Percentiles rank a stretch among this genome's conserved stretches.
phyloP scores from a whole-genome alignment of 2,329 filamentous ascomycete species.

The Pestalotiopsis fici region DNA sequence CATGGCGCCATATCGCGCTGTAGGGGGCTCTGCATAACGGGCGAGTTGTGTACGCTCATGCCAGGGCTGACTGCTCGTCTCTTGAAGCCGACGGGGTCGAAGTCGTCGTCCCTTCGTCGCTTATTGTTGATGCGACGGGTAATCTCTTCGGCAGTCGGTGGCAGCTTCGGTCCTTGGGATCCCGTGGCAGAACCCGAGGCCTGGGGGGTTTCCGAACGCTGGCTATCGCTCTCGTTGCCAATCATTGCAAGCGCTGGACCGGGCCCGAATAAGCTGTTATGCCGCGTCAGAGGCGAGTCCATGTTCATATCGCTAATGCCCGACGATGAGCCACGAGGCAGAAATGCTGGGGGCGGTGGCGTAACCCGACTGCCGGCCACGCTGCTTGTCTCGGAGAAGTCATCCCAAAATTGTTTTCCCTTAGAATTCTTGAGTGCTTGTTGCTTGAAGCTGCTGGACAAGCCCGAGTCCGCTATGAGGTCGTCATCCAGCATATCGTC shows the following conservation, averaged over 20 bases:
- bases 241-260: constrained; percentile 35
- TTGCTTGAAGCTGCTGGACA: constrained; percentile 72
- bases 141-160: constrained; percentile 71
- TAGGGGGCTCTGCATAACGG: constrained; percentile 81
- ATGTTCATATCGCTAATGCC: constrained; percentile 69
- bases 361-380: constrained; percentile 42
- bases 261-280: constrained; percentile 30
- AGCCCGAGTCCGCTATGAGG: constrained; percentile 59
- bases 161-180: constrained; percentile 35
- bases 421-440: constrained; percentile 73
- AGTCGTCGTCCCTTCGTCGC: constrained; percentile 86
- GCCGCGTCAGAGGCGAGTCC: constrained; percentile 61
- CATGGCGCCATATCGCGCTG: constrained; percentile 71
- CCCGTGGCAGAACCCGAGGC: constrained; percentile 28
- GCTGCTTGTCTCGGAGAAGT: constrained; percentile 69
- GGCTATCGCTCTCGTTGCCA: constrained; percentile 24
- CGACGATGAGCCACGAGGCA: constrained; percentile 60
- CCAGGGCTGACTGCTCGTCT: constrained; percentile 88
- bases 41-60: constrained; percentile 88
- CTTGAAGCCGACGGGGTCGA: constrained; percentile 87
- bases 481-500: constrained; percentile 73
- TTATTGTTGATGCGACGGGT: constrained; percentile 79
- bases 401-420: constrained; percentile 75
- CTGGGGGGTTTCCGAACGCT: constrained; percentile 38
- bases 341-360: constrained; percentile 66